Conservation (phyloP, 1,284 basidiomycete genomes). For the Athelia psychrophila region DNA sequence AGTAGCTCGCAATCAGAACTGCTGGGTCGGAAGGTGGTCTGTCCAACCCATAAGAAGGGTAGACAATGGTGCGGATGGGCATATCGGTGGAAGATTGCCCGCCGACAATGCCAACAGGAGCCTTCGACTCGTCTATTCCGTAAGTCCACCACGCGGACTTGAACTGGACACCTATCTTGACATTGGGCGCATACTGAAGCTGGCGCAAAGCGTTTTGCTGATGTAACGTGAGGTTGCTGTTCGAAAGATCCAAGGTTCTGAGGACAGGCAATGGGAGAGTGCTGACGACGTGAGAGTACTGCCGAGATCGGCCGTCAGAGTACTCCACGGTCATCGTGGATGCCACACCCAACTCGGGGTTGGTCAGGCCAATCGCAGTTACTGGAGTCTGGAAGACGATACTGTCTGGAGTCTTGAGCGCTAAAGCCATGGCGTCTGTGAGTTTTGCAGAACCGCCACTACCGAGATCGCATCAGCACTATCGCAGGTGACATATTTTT, state of each 20-base stretch:
- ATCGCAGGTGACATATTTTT: not conserved
- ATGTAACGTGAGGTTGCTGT: conserved; percentile 16
- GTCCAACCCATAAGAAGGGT: conserved; percentile 22
- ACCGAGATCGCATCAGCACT: not conserved
- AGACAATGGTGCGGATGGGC: conserved; percentile 26
- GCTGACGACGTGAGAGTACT: conserved; percentile 27
- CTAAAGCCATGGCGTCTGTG: conserved; percentile 10
- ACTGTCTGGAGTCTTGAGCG: too few species aligned
- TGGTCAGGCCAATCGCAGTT: conserved; percentile 1
- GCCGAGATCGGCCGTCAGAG: not conserved
- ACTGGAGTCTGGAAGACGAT: not conserved
- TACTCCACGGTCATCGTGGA: not conserved
- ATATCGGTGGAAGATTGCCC: conserved; percentile 26
- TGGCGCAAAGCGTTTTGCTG: conserved; percentile 24
- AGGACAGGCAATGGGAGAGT: conserved; percentile 25
- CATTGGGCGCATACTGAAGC: conserved; percentile 23
- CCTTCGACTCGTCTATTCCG: too few species aligned
- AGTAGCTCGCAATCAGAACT: conserved; percentile 16
- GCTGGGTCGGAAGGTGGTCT: conserved; percentile 1
- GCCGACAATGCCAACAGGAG: conserved; percentile 12
- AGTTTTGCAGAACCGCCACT: conserved; percentile 16
- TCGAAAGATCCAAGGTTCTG: conserved; percentile 21
- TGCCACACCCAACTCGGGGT: conserved; percentile 5
- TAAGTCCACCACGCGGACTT: conserved; percentile 26
- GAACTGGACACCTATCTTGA: conserved; percentile 32